These are phyloP conservation scores for Verticillium longisporum DNA, from an alignment of 2,329 filamentous ascomycete genomes.

Conservation along the genomic window DNA sequence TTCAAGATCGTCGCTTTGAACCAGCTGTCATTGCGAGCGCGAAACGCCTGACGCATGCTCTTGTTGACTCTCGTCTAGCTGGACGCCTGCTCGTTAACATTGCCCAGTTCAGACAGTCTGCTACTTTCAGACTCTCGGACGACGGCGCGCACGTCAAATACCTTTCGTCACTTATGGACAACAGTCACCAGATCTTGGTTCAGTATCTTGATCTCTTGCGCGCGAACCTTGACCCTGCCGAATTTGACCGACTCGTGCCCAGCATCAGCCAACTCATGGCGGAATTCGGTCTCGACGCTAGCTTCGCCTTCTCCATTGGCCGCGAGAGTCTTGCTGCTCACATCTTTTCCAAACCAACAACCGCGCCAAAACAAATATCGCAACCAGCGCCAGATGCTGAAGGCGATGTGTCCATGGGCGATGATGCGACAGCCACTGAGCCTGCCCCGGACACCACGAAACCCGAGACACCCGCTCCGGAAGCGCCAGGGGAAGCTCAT, in stretches of 20 bases:
- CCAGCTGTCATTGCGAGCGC: slow-evolving; percentile 59
- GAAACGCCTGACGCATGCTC: slow-evolving; percentile 69
- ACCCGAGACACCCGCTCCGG: slow-evolving; percentile 14
- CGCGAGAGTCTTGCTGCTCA: slow-evolving; percentile 66
- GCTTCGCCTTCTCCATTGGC: slow-evolving; percentile 78
- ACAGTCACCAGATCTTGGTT: slow-evolving; percentile 75
- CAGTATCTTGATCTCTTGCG: slow-evolving; percentile 88
- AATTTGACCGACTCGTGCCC: slow-evolving; percentile 76
- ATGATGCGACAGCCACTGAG: slow-evolving; percentile 13
- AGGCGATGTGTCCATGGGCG: slow-evolving; percentile 49
- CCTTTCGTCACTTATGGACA: slow-evolving; percentile 80
- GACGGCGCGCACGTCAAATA: slow-evolving; percentile 79
- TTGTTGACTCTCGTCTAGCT: slow-evolving; percentile 72
- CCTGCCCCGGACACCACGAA: slow-evolving; percentile 21
- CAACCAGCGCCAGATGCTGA: slow-evolving; percentile 38
- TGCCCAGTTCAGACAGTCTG: slow-evolving; percentile 83
- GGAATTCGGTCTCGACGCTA: slow-evolving; percentile 72
- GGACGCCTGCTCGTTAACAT: slow-evolving; percentile 83
- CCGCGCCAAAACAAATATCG: slow-evolving; percentile 15
- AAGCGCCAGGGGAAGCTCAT: neutral
- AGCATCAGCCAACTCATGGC: slow-evolving; percentile 65
- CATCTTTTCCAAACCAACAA: slow-evolving; percentile 33
- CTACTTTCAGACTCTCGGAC: slow-evolving; percentile 67
- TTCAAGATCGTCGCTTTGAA: slow-evolving; percentile 77
- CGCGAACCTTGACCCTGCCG: slow-evolving; percentile 65